Base-by-base conservation (phyloP, 768 basidiomycete species). In the Termitomyces bulborhizus region DNA sequence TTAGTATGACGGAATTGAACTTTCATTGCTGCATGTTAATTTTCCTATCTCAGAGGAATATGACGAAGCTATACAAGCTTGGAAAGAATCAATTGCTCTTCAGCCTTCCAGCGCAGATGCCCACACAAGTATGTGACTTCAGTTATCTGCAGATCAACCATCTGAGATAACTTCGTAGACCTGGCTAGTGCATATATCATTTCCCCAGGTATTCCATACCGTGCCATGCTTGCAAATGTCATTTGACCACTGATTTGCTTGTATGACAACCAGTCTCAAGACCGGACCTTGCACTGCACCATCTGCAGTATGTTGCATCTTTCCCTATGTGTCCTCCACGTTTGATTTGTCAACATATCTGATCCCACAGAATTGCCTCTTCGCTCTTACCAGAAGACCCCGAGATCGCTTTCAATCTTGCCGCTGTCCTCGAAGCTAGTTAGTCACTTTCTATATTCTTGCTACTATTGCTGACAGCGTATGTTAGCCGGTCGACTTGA, bases 401-500 rank as follows among this genome's bases (percentile, higher is more conserved):
- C 68, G 92, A 94, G 68, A 91, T 93, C 65, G 85, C 89, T 15
- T 94, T 93, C 77, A 94, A 94, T 73, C 81, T 92, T 56, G 92
- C 88, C 49, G 92, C 90, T 44, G 90, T 94, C 63, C 78, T 93
- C 57, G 92, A 94, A 84, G 91, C 92, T 54, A 82, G 92, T 90
- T 62, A 63, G 85, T 54, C 57, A 64, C 66, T 39, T 34, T 52
- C 34, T 29, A 18, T 52, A 37, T 40, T 51, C 51, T 60, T 58
- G 57, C 46, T 48, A 45, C 45, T 55, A 9, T 45, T 69, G 60
- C 66, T 71, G 60, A 62, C 55, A 49, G 58, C 46, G 44, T 55
- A 42, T 65, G 61, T 57, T 69, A 93, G 90, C 84, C 64, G 90
- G 88, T 46, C 79, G 80, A 56, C 77, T 94, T 46, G 88, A 90